phyloP scores from a whole-genome alignment of 2,329 filamentous ascomycete genomes.

The Apiospora sp. region DNA sequence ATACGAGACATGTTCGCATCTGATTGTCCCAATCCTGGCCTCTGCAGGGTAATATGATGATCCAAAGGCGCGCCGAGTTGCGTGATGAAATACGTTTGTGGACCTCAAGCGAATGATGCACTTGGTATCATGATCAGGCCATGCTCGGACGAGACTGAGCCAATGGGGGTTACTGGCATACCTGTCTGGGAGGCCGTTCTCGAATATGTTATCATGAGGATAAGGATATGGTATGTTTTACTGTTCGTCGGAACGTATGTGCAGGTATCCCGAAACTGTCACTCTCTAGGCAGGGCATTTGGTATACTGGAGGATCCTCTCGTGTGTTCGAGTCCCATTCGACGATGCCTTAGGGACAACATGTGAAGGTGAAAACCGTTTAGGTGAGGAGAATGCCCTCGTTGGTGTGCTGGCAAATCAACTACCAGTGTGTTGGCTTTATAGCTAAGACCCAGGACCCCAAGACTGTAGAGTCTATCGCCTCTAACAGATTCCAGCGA shows the following conservation, averaged over 20 bases:
- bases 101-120: neutral
- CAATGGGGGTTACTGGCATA: no score
- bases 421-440: no score
- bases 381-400: neutral
- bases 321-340: neutral
- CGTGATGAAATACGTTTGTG: neutral
- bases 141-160: neutral
- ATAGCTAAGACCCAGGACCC: neutral
- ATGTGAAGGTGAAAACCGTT: neutral
- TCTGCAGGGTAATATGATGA: neutral
- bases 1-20: no score
- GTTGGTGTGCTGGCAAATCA: neutral
- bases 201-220: no score
- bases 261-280: no score
- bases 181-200: no score
- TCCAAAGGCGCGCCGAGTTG: neutral
- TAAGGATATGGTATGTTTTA: no score
- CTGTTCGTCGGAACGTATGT: no score
- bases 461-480: neutral
- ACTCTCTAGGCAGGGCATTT: no score
- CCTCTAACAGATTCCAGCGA: neutral
- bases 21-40: neutral
- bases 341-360: neutral
- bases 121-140: neutral
- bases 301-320: no score